Evolutionary conservation across 495 filamentous ascomycete species (phyloP), one percentile per base, ranked within the genome.

Genomic region (Collariella sp.): DNA sequence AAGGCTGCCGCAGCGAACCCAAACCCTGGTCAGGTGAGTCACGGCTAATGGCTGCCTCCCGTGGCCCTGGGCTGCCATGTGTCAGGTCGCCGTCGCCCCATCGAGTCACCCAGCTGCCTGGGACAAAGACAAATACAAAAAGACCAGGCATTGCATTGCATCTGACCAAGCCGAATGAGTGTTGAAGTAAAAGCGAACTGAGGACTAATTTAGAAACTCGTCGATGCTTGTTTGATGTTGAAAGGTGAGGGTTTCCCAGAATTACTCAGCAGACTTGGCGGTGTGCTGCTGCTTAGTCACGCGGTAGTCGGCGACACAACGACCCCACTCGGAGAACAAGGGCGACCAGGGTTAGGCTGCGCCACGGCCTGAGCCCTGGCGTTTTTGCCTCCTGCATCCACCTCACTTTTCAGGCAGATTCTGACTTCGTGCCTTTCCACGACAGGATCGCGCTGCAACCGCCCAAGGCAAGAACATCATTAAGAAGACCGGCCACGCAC

Each of bases 321-420:
- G 5, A 31, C 26, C 26, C n/a, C n/a, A n/a, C n/a, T n/a, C n/a
- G n/a, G n/a, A n/a, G n/a, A n/a, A n/a, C n/a, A n/a, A n/a, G n/a
- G n/a, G n/a, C n/a, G n/a, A n/a, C n/a, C n/a, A n/a, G n/a, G n/a
- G n/a, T n/a, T n/a, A 29, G 16, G 5, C 18, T 40, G 52, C 52
- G 34, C 44, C 52, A 47, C 44, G 7, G 10, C 13, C 45, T 43
- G 36, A 48, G 52, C 52, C 45, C 34, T 29, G 31, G 41, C 46
- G 19, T 15, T 33, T 13, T 24, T 38, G 34, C 26, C 26, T 31
- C 9, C 26, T 12, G 11, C 23, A 43, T 43, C 15, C 22, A 26
- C 38, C 46, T 50, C 54, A 35, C 5, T 41, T 48, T 42, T 55
- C 45, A 55, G 53, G 53, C 45, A 49, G 20, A 35, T 13, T 50